phyloP scores from a whole-genome alignment of 169 alveolate genomes.

The Cryptosporidium felis region DNA sequence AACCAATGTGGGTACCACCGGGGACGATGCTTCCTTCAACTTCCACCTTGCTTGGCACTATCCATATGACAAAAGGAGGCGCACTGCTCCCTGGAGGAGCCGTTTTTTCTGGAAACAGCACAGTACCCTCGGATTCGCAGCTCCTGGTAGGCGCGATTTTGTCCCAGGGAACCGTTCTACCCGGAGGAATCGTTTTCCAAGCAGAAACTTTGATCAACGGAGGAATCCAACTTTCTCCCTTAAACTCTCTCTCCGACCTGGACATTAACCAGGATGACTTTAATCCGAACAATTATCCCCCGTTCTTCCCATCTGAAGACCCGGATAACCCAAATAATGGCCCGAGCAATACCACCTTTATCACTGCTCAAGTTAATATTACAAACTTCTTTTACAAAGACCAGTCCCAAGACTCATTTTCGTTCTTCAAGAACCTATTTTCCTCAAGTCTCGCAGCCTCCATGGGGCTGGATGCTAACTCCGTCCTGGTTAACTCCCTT shows the following conservation, averaged over 20 bases:
- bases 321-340: neutral
- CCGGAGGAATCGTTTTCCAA: conserved; percentile 65
- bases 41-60: conserved; percentile 41
- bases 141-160: conserved; percentile 37
- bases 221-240: conserved; percentile 50
- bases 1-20: conserved; percentile 60
- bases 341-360: neutral
- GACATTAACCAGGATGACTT: conserved; percentile 54
- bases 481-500: neutral
- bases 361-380: conserved; percentile 68
- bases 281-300: conserved; percentile 48
- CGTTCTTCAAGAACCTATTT: conserved; percentile 55
- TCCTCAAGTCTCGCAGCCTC: conserved; percentile 52
- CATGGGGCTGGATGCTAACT: conserved; percentile 40
- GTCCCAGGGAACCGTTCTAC: conserved; percentile 63
- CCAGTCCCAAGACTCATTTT: conserved; percentile 60
- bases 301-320: conserved; percentile 30
- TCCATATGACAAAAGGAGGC: conserved; percentile 52
- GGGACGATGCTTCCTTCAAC: conserved; percentile 66
- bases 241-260: conserved; percentile 43
- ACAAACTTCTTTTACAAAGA: conserved; percentile 61
- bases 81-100: conserved; percentile 70
- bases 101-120: conserved; percentile 55
- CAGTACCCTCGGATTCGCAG: conserved; percentile 67
- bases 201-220: conserved; percentile 32